These are phyloP conservation scores for Penicillium sp. DNA, from an alignment of 2,329 filamentous ascomycete genomes.

Conservation along the genomic window DNA sequence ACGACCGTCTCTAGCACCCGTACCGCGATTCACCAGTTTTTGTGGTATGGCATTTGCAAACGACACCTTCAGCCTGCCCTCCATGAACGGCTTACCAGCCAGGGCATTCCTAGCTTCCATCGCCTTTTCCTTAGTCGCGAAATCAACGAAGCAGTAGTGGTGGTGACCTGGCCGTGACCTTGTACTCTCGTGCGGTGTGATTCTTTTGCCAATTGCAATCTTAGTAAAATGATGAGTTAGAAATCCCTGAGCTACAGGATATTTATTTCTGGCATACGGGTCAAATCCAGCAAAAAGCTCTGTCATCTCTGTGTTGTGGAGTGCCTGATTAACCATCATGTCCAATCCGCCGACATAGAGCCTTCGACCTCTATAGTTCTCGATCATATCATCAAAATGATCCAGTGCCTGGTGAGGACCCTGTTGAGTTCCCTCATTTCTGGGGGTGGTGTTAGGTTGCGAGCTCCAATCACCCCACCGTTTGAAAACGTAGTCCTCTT, in stretches of 20 bases:
- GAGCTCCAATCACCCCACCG: background rate
- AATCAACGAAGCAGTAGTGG: conserved; percentile 4
- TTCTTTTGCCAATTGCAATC: background rate
- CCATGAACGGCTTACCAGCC: background rate
- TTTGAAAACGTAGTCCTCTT: background rate
- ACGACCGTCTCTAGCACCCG: background rate
- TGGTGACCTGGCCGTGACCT: background rate
- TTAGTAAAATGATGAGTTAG: background rate
- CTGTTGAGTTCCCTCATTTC: background rate
- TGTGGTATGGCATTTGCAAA: background rate
- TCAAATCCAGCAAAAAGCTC: background rate
- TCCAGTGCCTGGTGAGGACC: background rate
- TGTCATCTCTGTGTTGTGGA: conserved; percentile 1
- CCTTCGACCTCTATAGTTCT: background rate
- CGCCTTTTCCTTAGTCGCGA: background rate
- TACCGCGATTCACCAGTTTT: background rate
- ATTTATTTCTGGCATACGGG: background rate
- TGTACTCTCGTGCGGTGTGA: background rate
- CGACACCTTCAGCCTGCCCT: background rate
- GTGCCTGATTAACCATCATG: background rate
- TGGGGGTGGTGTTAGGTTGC: background rate
- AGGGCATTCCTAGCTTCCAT: background rate
- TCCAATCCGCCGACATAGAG: conserved; percentile 1
- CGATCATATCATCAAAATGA: background rate
- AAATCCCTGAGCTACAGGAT: background rate